Evolutionary conservation across 2,329 filamentous ascomycete genomes (phyloP).

Genomic region (Macroventuria anomochaeta): DNA sequence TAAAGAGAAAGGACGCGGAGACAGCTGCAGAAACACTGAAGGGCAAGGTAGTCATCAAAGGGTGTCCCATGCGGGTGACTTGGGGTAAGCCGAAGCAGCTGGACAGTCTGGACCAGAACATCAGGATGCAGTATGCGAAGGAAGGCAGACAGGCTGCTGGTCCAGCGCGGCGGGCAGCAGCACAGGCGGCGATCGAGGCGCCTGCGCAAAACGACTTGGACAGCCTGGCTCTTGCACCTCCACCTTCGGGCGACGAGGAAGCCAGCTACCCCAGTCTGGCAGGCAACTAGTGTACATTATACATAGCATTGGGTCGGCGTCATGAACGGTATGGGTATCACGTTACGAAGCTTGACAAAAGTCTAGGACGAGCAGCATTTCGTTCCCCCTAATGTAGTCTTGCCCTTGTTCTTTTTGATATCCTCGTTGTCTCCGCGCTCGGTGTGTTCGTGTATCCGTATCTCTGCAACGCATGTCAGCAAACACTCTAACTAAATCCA

Average conservation of each 20-base stretch:
- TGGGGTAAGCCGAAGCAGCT: constrained; percentile 94
- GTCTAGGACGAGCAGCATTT: constrained; percentile 50
- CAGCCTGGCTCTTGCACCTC: constrained; percentile 68
- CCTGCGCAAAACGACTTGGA: constrained; percentile 53
- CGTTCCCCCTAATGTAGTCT: constrained; percentile 46
- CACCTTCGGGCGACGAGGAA: constrained; percentile 79
- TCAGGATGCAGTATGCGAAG: constrained; percentile 79
- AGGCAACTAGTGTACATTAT: constrained; percentile 67
- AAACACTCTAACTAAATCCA: neutral
- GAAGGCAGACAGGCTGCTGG: constrained; percentile 66
- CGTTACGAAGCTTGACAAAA: constrained; percentile 34
- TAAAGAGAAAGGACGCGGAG: constrained; percentile 83
- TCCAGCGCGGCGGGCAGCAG: constrained; percentile 35
- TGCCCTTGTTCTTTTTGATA: constrained; percentile 68
- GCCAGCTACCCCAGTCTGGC: constrained; percentile 84
- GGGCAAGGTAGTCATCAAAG: constrained; percentile 86
- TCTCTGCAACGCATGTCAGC: constrained; percentile 60
- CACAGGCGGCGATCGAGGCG: constrained; percentile 51
- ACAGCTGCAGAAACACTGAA: constrained; percentile 83
- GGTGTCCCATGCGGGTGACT: constrained; percentile 85
- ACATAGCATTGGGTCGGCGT: constrained; percentile 37
- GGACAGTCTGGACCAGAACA: constrained; percentile 87
- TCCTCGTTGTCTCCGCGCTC: constrained; percentile 94
- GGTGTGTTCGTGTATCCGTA: constrained; percentile 88
- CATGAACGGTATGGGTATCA: constrained; percentile 41